phyloP scores from a whole-genome alignment of 164 flowering plant species.

The Saururus chinensis region DNA sequence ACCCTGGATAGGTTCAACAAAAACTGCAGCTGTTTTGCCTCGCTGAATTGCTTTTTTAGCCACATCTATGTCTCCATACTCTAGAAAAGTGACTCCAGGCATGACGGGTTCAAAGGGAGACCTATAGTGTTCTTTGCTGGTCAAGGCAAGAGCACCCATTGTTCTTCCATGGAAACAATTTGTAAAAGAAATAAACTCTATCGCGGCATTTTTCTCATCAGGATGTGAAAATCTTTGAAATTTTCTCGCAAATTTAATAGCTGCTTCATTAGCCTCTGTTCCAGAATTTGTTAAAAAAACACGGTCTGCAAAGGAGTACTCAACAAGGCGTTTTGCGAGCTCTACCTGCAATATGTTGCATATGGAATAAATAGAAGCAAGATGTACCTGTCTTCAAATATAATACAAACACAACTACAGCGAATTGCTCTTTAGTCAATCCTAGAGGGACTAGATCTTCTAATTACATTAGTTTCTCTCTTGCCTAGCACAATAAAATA shows the following conservation, averaged over 20 bases:
- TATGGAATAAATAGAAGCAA: not conserved
- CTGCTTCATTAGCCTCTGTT: conserved; percentile 98
- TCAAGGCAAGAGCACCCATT: conserved; percentile 90
- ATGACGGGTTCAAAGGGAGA: conserved; percentile 86
- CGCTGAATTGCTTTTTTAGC: conserved; percentile 37
- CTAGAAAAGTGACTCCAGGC: conserved; percentile 90
- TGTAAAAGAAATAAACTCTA: conserved; percentile 63
- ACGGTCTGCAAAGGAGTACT: conserved; percentile 75
- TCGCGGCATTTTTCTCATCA: conserved; percentile 41
- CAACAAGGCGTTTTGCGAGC: conserved; percentile 74
- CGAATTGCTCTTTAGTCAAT: too few relatives aligned
- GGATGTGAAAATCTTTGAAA: conserved; percentile 52
- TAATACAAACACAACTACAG: too few relatives aligned
- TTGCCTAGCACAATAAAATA: too few relatives aligned
- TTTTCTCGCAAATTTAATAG: conserved; percentile 84
- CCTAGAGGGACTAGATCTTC: too few relatives aligned
- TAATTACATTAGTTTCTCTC: too few relatives aligned
- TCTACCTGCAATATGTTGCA: conserved; percentile 34
- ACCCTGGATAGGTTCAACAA: conserved; percentile 95
- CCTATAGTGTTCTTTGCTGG: conserved; percentile 83
- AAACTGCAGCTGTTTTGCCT: conserved; percentile 78
- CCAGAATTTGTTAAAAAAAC: conserved; percentile 91
- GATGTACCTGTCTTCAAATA: too few relatives aligned
- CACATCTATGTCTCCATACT: conserved; percentile 65
- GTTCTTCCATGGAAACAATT: conserved; percentile 92